Evolutionary conservation across 2,329 filamentous ascomycete genomes (phyloP).

Genomic region (Ciborinia camelliae): DNA sequence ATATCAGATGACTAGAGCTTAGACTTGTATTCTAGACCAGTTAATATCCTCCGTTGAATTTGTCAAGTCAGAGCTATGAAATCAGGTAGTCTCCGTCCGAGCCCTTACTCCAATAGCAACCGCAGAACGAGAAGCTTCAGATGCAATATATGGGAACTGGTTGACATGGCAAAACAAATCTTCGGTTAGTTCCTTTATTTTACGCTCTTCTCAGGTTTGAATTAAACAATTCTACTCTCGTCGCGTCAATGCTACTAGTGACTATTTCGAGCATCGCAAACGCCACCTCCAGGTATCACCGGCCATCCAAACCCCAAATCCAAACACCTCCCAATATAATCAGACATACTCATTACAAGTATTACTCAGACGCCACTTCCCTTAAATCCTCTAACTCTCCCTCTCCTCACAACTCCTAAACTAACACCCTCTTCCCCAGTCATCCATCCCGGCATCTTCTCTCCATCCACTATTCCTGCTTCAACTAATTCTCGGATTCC

Average conservation of each 20-base stretch:
- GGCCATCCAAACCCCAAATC: not conserved
- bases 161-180: not conserved
- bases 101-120: too few species aligned
- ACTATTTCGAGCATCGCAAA: not conserved
- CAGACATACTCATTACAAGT: not conserved
- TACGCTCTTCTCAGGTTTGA: not conserved
- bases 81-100: not conserved
- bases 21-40: not conserved
- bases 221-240: not conserved
- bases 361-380: conserved; percentile 45
- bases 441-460: conserved; percentile 85
- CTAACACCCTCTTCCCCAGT: conserved; percentile 83
- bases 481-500: conserved; percentile 77
- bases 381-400: conserved; percentile 59
- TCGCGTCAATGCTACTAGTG: not conserved
- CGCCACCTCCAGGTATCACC: conserved; percentile 9
- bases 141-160: not conserved
- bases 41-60: not conserved
- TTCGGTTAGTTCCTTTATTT: not conserved
- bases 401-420: conserved; percentile 63
- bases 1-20: not conserved
- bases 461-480: conserved; percentile 68
- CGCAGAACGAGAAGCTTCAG: not conserved
- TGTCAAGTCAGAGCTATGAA: not conserved
- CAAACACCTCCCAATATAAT: not conserved